Evolutionary conservation across 2,329 filamentous ascomycete genomes (phyloP).

Genomic region (Colletotrichum zoysiae): DNA sequence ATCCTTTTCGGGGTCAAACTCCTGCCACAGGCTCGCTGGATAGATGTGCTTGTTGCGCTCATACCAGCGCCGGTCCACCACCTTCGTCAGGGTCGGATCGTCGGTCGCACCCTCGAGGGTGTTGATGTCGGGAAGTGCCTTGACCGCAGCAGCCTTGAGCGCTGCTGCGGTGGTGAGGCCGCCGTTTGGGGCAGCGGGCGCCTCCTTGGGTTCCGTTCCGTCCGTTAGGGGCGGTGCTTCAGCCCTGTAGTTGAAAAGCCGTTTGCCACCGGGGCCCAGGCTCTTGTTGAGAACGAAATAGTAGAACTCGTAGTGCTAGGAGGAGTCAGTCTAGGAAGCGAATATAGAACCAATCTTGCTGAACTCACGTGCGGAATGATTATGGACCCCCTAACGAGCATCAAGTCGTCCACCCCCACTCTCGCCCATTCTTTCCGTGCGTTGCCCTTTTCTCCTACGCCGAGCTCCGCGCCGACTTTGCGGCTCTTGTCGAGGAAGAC

Average conservation of each 20-base stretch:
- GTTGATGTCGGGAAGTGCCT: constrained; percentile 60
- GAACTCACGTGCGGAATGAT: constrained; percentile 91
- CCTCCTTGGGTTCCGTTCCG: constrained; percentile 38
- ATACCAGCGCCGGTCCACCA: constrained; percentile 97
- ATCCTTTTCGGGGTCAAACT: constrained; percentile 91
- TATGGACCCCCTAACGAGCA: constrained; percentile 89
- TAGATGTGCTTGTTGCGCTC: constrained; percentile 99
- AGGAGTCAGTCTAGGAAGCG: constrained; percentile 42
- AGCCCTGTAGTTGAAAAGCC: constrained; percentile 81
- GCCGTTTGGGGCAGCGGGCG: constrained; percentile 47
- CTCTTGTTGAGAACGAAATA: constrained; percentile 95
- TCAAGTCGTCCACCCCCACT: constrained; percentile 93
- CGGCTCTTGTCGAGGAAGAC: constrained; percentile 91
- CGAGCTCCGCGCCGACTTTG: constrained; percentile 88
- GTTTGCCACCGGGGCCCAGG: constrained; percentile 75
- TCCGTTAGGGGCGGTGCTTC: constrained; percentile 55
- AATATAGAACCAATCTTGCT: constrained; percentile 6
- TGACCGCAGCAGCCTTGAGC: constrained; percentile 52
- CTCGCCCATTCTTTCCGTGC: constrained; percentile 88
- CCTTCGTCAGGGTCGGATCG: constrained; percentile 87
- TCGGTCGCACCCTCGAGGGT: constrained; percentile 81
- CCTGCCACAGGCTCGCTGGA: constrained; percentile 94
- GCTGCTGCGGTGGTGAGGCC: constrained; percentile 50
- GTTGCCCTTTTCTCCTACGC: constrained; percentile 77
- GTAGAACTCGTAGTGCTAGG: constrained; percentile 95